Evolutionary conservation across 257 asterid species (phyloP).

Genomic region (Plantago major): DNA sequence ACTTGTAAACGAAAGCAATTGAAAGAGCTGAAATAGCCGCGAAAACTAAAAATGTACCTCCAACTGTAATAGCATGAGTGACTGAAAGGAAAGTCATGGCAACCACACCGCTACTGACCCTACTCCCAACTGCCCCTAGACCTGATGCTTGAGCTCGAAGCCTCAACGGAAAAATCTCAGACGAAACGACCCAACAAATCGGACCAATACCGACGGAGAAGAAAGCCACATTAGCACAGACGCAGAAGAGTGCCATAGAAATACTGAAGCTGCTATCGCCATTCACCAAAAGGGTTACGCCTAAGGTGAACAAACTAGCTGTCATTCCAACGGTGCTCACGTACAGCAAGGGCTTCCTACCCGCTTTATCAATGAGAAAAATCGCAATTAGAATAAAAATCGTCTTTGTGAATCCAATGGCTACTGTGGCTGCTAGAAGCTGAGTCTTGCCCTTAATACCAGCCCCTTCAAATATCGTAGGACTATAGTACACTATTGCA

Average conservation of each 20-base stretch:
- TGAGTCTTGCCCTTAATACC: slow-evolving; percentile 43
- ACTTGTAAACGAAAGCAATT: slow-evolving; percentile 40
- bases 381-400: slow-evolving; percentile 46
- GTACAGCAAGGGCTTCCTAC: slow-evolving; percentile 54
- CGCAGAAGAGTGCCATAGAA: slow-evolving; percentile 34
- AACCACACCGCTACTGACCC: slow-evolving; percentile 55
- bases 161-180: slow-evolving; percentile 56
- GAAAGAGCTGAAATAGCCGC: slow-evolving; percentile 50
- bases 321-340: slow-evolving; percentile 66
- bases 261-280: slow-evolving; percentile 26
- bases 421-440: slow-evolving; percentile 56
- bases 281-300: slow-evolving; percentile 32
- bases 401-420: slow-evolving; percentile 60
- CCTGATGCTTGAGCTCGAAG: slow-evolving; percentile 66
- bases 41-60: slow-evolving; percentile 54
- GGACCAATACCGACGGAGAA: slow-evolving; percentile 76
- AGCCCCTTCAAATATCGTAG: slow-evolving; percentile 46
- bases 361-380: slow-evolving; percentile 49
- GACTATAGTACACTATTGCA: slow-evolving; percentile 61
- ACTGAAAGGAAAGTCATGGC: slow-evolving; percentile 63
- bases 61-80: slow-evolving; percentile 44
- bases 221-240: slow-evolving; percentile 68
- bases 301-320: slow-evolving; percentile 38
- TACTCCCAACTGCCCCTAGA: slow-evolving; percentile 53
- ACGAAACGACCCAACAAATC: slow-evolving; percentile 60